Evolutionary conservation across 331 rosid species (phyloP).

Genomic region (Quercus phellos): DNA sequence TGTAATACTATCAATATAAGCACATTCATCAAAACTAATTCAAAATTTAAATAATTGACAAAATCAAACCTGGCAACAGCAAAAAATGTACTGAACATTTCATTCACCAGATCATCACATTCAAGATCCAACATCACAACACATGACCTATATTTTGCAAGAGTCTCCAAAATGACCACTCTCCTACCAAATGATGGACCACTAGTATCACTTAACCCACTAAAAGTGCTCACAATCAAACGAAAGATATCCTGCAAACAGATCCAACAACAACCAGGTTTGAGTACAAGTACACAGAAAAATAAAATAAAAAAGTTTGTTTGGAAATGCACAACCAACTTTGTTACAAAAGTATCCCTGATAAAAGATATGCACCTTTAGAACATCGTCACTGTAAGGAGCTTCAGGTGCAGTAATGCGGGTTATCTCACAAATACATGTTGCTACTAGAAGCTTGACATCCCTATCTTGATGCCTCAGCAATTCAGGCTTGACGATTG

Average conservation of each 20-base stretch:
- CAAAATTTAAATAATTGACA: conserved; percentile 4
- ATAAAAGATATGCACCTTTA: conserved; percentile 55
- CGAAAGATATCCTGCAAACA: conserved; percentile 77
- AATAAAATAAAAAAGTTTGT: neutral
- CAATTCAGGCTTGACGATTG: conserved; percentile 77
- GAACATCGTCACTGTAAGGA: conserved; percentile 83
- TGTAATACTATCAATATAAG: conserved; percentile 9
- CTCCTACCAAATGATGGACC: conserved; percentile 97
- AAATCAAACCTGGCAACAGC: conserved; percentile 81
- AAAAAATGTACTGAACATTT: conserved; percentile 82
- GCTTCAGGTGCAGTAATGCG: conserved; percentile 99
- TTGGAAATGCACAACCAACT: neutral
- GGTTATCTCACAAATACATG: conserved; percentile 91
- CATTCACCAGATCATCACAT: conserved; percentile 87
- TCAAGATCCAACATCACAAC: conserved; percentile 99
- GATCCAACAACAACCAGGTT: conserved; percentile 27
- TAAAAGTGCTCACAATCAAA: conserved; percentile 79
- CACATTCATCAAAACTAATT: neutral
- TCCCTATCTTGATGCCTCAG: conserved; percentile 93
- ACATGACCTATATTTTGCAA: conserved; percentile 95
- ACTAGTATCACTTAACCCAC: conserved; percentile 74
- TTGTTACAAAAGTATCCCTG: conserved; percentile 1
- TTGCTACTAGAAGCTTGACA: conserved; percentile 92
- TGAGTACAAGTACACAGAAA: conserved; percentile 6
- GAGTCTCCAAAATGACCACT: conserved; percentile 94